Base-by-base conservation (phyloP, 176 grass and related monocot species). In the Musa schizocarpa region DNA sequence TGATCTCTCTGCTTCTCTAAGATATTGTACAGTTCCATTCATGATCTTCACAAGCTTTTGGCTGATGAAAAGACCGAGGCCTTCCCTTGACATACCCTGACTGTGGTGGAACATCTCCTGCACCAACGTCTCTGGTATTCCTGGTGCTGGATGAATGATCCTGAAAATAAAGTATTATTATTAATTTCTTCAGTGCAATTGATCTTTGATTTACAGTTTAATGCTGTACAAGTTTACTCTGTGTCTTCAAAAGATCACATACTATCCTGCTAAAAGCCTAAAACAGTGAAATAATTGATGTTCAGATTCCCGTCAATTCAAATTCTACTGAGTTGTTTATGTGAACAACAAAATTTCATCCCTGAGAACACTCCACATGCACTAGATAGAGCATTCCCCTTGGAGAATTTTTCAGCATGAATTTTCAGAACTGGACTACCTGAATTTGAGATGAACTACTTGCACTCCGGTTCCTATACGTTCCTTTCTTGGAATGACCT, bases 401-500 rank as follows among this genome's bases (percentile, higher is more conserved):
- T 22, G n/a, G 13, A 71, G 7, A 56, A 12, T 53, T 74, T 72
- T 22, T 17, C 8, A 25, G 77, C 2, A 69, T 63, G 34, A 76
- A 1, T 49, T 43, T 75, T 25, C 11, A 8, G 19, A 76, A 49
- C 73, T 65, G 58, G 14, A 24, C 87, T 83, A 98, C 95, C 95
- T 99, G 86, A 99, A 94, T 80, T 99, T 86, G 68, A 99, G 74
- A 84, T 93, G 90, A 89, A 86, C 86, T 83, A 99, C 86, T 66
- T 99, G 95, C 86, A 99, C 89, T 54, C 80, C 84, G 65, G 88
- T 77, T 58, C 95, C 90, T 79, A 99, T 86, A 75, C 82, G 77
- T 89, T 99, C 88, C 79, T 84, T 93, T 76, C 69, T 89, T 13
- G 84, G 86, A 83, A 91, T 81, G 82, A 90, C 95, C 58, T 82